These are phyloP conservation scores for Pythium dissimile DNA, from an alignment of 352 stramenopile genomes.

Conservation along the genomic window DNA sequence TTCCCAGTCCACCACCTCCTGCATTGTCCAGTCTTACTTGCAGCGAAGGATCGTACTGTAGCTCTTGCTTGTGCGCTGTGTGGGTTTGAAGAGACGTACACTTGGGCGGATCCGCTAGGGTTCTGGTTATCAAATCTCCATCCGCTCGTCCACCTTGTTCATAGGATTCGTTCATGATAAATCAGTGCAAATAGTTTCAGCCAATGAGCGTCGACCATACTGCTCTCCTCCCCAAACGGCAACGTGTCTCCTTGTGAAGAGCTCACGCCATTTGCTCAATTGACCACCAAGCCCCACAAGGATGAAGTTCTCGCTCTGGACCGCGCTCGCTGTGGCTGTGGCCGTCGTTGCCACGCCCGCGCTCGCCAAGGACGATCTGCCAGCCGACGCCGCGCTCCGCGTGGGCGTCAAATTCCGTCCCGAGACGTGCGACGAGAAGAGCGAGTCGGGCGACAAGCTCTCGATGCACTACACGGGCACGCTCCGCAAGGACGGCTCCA, in stretches of 20 bases:
- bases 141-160: background rate
- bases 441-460: constrained; percentile 82
- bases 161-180: constrained; percentile 1
- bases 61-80: background rate
- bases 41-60: background rate
- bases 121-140: constrained; percentile 6
- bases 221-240: constrained; percentile 5
- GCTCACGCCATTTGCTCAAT: constrained; percentile 8
- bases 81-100: constrained; percentile 6
- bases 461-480: constrained; percentile 96
- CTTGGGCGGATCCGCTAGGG: constrained; percentile 12
- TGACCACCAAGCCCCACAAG: constrained; percentile 5
- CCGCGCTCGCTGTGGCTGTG: constrained; percentile 35
- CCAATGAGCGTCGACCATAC: constrained; percentile 45
- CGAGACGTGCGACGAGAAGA: constrained; percentile 66
- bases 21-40: background rate
- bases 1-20: background rate
- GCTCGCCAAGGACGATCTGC: constrained; percentile 69
- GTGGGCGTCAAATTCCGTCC: constrained; percentile 80
- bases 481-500: constrained; percentile 93
- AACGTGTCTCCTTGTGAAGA: constrained; percentile 10
- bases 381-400: constrained; percentile 60
- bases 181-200: constrained; percentile 26
- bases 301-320: constrained; percentile 54
- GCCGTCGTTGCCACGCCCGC: constrained; percentile 21